Conservation (phyloP, 352 stramenopile species). For the Pythium aphanidermatum region DNA sequence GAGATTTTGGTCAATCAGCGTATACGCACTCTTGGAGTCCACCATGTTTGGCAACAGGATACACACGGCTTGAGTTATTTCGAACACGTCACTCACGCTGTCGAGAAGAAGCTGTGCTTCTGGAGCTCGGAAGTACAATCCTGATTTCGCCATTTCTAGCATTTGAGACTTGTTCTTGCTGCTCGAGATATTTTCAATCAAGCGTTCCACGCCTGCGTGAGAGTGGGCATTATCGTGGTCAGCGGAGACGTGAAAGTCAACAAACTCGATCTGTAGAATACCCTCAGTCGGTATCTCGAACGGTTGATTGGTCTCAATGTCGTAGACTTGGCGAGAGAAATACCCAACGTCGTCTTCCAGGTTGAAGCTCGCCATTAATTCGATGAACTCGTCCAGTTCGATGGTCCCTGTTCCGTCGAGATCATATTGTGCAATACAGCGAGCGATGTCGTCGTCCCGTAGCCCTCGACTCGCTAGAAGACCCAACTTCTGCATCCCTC, state of each 20-base stretch:
- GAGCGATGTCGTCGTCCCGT: slow-evolving; percentile 57
- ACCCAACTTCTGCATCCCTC: slow-evolving; percentile 44
- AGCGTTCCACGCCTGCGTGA: slow-evolving; percentile 48
- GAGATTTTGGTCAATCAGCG: slow-evolving; percentile 63
- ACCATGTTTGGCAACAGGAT: slow-evolving; percentile 71
- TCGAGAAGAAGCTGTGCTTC: slow-evolving; percentile 70
- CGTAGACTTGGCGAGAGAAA: slow-evolving; percentile 47
- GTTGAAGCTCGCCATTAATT: slow-evolving; percentile 70
- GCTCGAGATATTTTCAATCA: slow-evolving; percentile 70
- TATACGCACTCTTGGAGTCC: slow-evolving; percentile 50
- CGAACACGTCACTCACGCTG: slow-evolving; percentile 52
- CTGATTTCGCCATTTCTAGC: slow-evolving; percentile 71
- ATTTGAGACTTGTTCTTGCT: slow-evolving; percentile 82
- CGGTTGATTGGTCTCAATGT: slow-evolving; percentile 47
- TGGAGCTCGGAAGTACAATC: slow-evolving; percentile 54
- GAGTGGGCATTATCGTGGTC: slow-evolving; percentile 67
- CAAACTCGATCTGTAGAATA: slow-evolving; percentile 56
- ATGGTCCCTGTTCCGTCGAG: slow-evolving; percentile 65
- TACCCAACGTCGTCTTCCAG: slow-evolving; percentile 32
- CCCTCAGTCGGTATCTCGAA: slow-evolving; percentile 65
- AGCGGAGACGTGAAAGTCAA: slow-evolving; percentile 67
- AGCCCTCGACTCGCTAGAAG: slow-evolving; percentile 22
- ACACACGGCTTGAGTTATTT: slow-evolving; percentile 56
- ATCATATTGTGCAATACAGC: slow-evolving; percentile 66
- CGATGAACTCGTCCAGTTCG: slow-evolving; percentile 72